These are phyloP conservation scores for Hypsizygus ulmarius DNA, from an alignment of 1,284 basidiomycete species.

Conservation along the genomic window DNA sequence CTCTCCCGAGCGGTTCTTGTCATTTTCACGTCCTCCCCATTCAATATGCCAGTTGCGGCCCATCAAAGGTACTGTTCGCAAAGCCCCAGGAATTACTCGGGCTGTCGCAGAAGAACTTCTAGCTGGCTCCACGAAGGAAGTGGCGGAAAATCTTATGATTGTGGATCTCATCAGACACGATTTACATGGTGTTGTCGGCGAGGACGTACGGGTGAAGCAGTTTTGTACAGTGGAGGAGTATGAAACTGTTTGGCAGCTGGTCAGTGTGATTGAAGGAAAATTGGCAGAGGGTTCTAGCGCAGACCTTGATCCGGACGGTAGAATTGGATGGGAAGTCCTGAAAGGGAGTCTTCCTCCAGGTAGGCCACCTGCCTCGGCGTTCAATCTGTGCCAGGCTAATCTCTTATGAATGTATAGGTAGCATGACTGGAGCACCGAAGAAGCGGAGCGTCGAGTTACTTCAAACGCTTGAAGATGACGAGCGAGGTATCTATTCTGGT, in stretches of 20 bases:
- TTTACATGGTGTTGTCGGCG: constrained; percentile 73
- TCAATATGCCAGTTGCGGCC: constrained; percentile 83
- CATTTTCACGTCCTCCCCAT: constrained; percentile 68
- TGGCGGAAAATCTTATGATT: constrained; percentile 98
- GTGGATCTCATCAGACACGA: constrained; percentile 96
- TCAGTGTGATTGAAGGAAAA: constrained; percentile 86
- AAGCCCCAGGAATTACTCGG: constrained; percentile 60
- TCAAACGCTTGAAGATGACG: constrained; percentile 72
- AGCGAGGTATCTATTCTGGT: constrained; percentile 88
- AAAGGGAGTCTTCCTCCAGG: constrained; percentile 85
- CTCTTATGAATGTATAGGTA: constrained; percentile 48
- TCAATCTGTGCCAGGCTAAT: not conserved
- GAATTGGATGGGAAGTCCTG: constrained; percentile 77
- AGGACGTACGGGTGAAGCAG: constrained; percentile 79
- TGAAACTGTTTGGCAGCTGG: constrained; percentile 94
- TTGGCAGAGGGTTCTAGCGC: constrained; percentile 28
- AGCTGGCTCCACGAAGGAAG: constrained; percentile 81
- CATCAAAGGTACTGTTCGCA: constrained; percentile 90
- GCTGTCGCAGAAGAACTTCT: constrained; percentile 64
- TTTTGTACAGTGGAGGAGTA: constrained; percentile 93
- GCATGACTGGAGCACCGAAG: constrained; percentile 98
- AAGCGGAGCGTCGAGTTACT: constrained; percentile 91
- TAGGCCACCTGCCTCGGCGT: constrained; percentile 28
- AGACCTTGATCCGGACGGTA: constrained; percentile 36
- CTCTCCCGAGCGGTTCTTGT: constrained; percentile 92